phyloP scores from a whole-genome alignment of 2,329 filamentous ascomycete species.

The Alternaria angustiovoidea region DNA sequence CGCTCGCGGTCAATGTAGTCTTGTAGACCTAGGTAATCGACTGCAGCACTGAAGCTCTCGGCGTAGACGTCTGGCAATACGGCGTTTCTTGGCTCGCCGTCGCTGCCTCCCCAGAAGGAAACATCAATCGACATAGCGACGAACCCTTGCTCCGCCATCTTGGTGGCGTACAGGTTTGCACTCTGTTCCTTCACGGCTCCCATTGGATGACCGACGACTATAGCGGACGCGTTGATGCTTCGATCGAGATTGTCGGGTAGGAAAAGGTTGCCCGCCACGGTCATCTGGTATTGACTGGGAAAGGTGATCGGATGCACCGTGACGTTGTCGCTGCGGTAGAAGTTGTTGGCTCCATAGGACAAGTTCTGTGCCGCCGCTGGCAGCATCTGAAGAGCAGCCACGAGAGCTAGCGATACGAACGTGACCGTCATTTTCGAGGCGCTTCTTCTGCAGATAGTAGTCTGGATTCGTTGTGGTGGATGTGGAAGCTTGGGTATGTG shows the following conservation, averaged over 20 bases:
- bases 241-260: conserved; percentile 9
- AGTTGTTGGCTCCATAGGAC: conserved; percentile 25
- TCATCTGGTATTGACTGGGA: conserved; percentile 10
- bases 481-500: neutral
- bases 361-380: conserved; percentile 20
- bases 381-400: neutral
- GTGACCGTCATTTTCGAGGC: neutral
- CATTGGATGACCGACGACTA: conserved; percentile 41
- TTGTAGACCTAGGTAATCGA: conserved; percentile 33
- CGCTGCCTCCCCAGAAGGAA: conserved; percentile 37
- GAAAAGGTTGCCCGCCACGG: conserved; percentile 19
- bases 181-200: conserved; percentile 45
- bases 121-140: conserved; percentile 35
- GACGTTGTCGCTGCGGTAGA: conserved; percentile 22
- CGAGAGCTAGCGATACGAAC: neutral
- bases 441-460: neutral
- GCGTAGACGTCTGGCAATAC: conserved; percentile 38
- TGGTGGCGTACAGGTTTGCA: conserved; percentile 43
- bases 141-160: conserved; percentile 39
- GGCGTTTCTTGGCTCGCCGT: conserved; percentile 36
- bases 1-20: neutral
- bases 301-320: conserved; percentile 20
- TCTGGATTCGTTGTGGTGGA: neutral
- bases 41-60: conserved; percentile 43
- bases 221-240: conserved; percentile 21